Percentiles rank a stretch among this genome's conserved stretches.
phyloP scores from a whole-genome alignment of 495 filamentous ascomycete genomes.

The Daldinia childiae region DNA sequence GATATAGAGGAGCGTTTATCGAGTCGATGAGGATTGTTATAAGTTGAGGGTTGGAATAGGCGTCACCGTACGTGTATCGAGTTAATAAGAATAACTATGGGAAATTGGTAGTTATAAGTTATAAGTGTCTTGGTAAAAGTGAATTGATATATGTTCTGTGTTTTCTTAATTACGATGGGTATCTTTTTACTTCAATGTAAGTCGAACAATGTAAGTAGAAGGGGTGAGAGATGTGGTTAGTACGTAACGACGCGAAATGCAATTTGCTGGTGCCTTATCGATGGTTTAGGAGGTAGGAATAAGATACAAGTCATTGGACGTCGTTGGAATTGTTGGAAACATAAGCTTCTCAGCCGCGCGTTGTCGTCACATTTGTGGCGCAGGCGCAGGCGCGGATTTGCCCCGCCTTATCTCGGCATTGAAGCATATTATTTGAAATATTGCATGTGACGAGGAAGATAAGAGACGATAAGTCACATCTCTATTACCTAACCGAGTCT shows the following conservation, averaged over 20 bases:
- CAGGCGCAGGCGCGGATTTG: slow-evolving; percentile 25
- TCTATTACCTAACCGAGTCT: slow-evolving; percentile 22
- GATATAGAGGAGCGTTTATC: neutral
- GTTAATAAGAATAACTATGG: slow-evolving; percentile 10
- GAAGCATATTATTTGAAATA: neutral
- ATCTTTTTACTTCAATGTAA: neutral
- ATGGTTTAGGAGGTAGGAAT: slow-evolving; percentile 22
- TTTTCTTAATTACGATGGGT: neutral
- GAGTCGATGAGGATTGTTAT: slow-evolving; percentile 4
- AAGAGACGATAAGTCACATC: neutral
- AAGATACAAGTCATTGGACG: neutral
- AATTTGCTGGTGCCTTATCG: slow-evolving; percentile 24
- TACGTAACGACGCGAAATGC: slow-evolving; percentile 20
- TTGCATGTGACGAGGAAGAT: neutral
- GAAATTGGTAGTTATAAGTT: too few species aligned
- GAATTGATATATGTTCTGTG: slow-evolving; percentile 15
- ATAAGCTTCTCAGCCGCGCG: slow-evolving; percentile 24
- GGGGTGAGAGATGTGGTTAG: neutral
- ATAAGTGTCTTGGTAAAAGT: neutral
- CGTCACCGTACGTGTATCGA: slow-evolving; percentile 23
- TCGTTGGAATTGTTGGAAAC: slow-evolving; percentile 10
- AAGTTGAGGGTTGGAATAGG: neutral
- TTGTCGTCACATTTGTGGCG: slow-evolving; percentile 41
- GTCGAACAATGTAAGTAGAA: slow-evolving; percentile 8
- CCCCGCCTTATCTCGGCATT: neutral